Evolutionary conservation across 192 early-diverging fungal genomes (phyloP), one percentile per base, ranked within the genome.

Genomic region (Chytriomyces sp.): DNA sequence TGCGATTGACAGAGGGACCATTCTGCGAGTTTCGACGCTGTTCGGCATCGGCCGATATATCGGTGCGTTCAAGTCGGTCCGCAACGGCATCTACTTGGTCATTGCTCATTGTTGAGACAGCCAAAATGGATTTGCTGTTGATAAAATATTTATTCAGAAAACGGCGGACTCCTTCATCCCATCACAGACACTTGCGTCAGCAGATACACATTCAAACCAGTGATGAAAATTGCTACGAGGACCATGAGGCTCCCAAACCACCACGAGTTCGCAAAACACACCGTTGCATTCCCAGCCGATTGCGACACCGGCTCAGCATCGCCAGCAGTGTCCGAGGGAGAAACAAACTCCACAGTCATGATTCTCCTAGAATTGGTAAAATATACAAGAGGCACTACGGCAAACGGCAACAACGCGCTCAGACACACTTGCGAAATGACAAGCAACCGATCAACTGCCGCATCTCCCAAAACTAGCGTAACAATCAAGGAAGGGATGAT

Each of bases 341-440:
- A 46, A 16, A 69, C 68, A 69, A 64, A 74, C 5, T 60, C 20
- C 11, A 83, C 76, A n/a, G 79, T 79, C 86, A 84, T 87, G 50
- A 82, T 71, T 28, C 66, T 59, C 60, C 63, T 64, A 4, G 60
- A 62, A 28, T 82, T 81, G 59, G 92, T 93, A 59, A 95, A 94
- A 35, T 86, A 84, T 18, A 94, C 86, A 60, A 95, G 80, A 20
- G 93, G 94, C 81, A 67, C 73, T 47, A 73, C 89, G 8, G 91
- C 91, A 81, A 93, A 94, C 6, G 91, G 92, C 23, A 93, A 63
- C 61, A 88, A 79, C 94, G 93, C 72, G 83, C 87, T 86, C 24
- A 93, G 69, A 0, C 88, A 86, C 7, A 93, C 91, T 72, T 93
- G 92, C 71, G 83, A 86, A 0, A 84, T 84, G 45, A 92, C 82